Base-by-base conservation (phyloP, 805 yeast genomes). In the Priceomyces castillae region DNA sequence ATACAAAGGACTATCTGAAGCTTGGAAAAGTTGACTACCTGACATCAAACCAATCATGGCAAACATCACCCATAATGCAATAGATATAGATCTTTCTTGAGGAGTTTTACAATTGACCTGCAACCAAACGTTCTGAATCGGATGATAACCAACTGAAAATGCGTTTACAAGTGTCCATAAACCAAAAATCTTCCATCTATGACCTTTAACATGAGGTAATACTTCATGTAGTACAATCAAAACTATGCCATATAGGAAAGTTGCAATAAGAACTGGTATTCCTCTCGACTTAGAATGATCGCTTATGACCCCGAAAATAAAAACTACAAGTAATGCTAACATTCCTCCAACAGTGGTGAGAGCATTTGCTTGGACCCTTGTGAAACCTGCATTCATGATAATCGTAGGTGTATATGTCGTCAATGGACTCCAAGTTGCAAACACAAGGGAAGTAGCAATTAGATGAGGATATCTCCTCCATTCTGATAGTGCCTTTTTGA, bases 391-490 rank as follows among this genome's bases (percentile, higher is more conserved):
- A 39, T 4, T 17, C 17, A 25, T n/a, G 15, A 39, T 28, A 12
- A 30, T 30, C 3, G 36, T 39, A 10, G 41, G 41, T 17, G 41
- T 39, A 19, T 39, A 39, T 4, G 41, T 39, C 4, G 41, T 39
- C 7, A 39, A 31, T 5, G 41, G 36, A 12, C 41, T 39, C 41
- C 41, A 39, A 30, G 41, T 39, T 30, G 41, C 41, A 30, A 39
- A 39, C 1, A 39, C 41, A 14, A 39, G 28, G 11, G 36, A 23
- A 14, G 36, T 39, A 4, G 41, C 41, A 19, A 39, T 26, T 39
- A 30, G 18, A 31, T 39, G 41, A 12, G 41, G 41, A 26, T 39
- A 39, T 19, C 41, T 30, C 20, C 35, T 39, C 36, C 41, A 39
- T 18, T 28, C 25, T 39, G 19, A 19, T 14, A 39, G 9, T 2